Evolutionary conservation across 2,329 filamentous ascomycete species (phyloP).

Genomic region (Xenoacremonium recifei): DNA sequence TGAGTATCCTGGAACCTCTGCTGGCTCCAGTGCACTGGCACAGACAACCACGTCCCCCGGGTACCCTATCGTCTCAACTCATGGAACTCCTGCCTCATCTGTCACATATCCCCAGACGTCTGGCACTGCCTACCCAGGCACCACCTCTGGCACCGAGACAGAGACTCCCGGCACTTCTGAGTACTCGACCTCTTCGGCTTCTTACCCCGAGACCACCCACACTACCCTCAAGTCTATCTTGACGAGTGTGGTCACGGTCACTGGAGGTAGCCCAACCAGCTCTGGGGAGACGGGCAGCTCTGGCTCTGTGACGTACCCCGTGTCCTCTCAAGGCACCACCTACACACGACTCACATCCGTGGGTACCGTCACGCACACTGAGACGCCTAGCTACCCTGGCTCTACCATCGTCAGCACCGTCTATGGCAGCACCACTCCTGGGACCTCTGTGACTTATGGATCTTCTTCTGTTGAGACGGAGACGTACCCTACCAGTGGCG

Average conservation of each 20-base stretch:
- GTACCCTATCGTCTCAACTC: too few species aligned
- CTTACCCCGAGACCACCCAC: slow-evolving; percentile 3
- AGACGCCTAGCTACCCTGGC: not conserved
- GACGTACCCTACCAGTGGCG: not conserved
- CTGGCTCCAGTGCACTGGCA: slow-evolving; percentile 1
- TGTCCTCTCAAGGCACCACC: not conserved
- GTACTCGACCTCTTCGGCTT: not conserved
- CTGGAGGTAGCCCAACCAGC: too few species aligned
- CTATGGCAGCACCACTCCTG: not conserved
- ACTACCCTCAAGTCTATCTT: too few species aligned
- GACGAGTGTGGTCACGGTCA: too few species aligned
- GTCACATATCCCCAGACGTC: not conserved
- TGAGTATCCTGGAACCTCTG: too few species aligned
- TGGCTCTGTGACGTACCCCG: too few species aligned
- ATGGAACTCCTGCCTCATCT: not conserved
- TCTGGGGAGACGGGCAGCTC: too few species aligned
- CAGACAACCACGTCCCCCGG: too few species aligned
- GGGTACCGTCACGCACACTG: not conserved
- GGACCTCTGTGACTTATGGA: not conserved
- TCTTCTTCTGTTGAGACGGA: not conserved
- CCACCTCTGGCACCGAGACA: not conserved
- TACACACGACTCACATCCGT: not conserved
- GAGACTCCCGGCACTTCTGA: not conserved
- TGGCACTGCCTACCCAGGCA: not conserved
- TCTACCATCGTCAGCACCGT: not conserved